These are phyloP conservation scores for Cryoendolithus antarcticus DNA, from an alignment of 2,329 filamentous ascomycete species.

Conservation along the genomic window DNA sequence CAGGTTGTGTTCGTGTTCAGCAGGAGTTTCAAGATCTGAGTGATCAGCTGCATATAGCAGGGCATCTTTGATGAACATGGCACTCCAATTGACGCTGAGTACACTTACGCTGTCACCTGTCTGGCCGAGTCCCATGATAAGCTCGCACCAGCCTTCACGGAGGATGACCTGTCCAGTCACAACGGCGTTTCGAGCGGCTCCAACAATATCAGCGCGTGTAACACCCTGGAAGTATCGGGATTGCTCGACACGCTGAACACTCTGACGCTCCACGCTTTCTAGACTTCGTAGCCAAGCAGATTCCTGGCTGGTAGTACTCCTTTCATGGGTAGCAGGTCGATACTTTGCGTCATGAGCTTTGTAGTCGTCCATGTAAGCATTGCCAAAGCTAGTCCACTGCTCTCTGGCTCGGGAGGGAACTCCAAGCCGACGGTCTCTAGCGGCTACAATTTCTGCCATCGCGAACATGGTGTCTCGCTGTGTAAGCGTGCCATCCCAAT, in stretches of 20 bases:
- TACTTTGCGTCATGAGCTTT: constrained; percentile 19
- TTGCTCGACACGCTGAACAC: constrained; percentile 27
- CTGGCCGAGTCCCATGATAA: constrained; percentile 13
- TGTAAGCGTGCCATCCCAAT: constrained; percentile 38
- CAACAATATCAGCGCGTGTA: constrained; percentile 19
- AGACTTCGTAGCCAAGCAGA: constrained; percentile 26
- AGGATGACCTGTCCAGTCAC: constrained; percentile 21
- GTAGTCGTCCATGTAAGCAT: constrained; percentile 31
- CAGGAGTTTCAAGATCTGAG: constrained; percentile 2
- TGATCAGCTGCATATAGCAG: background rate
- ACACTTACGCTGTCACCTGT: constrained; percentile 17
- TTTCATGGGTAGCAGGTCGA: constrained; percentile 15
- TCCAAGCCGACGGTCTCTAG: constrained; percentile 14
- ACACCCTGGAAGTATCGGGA: constrained; percentile 29
- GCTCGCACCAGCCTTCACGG: constrained; percentile 24
- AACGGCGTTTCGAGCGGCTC: background rate
- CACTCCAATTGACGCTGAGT: constrained; percentile 39
- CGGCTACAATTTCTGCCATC: constrained; percentile 26
- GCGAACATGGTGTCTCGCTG: constrained; percentile 32
- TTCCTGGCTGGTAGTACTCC: constrained; percentile 25
- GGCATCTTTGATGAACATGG: constrained; percentile 25
- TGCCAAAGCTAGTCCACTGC: constrained; percentile 24
- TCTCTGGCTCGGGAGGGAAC: constrained; percentile 7
- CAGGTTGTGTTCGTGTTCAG: constrained; percentile 4
- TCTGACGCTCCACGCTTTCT: constrained; percentile 27